A percentile compares a stretch with the other conserved stretches of the same genome.
phyloP scores from a whole-genome alignment of 495 filamentous ascomycete genomes.

The Xylaria palmicola region DNA sequence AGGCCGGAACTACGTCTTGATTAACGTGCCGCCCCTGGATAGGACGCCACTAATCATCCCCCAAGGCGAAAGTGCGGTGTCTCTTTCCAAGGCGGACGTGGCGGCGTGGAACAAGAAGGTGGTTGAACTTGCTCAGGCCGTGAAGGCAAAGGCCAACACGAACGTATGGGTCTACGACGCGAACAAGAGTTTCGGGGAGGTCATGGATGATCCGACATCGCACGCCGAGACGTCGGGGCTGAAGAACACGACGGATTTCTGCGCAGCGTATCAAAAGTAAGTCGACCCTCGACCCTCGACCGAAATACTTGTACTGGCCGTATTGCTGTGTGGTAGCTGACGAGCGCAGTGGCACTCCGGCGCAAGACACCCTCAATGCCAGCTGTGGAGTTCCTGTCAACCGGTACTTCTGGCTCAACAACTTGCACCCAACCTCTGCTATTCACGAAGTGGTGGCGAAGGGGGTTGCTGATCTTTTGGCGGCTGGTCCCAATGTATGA shows the following conservation, averaged over 20 bases:
- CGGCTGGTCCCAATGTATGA: constrained; percentile 33
- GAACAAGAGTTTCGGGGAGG: constrained; percentile 47
- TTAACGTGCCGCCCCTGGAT: constrained; percentile 73
- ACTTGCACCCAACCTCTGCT: constrained; percentile 58
- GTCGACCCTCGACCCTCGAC: constrained; percentile 17
- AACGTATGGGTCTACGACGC: constrained; percentile 49
- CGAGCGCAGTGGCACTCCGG: constrained; percentile 51
- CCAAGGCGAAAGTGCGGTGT: constrained; percentile 24
- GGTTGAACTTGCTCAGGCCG: constrained; percentile 25
- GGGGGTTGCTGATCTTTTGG: constrained; percentile 45
- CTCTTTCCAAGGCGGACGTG: constrained; percentile 36
- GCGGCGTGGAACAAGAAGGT: constrained; percentile 41
- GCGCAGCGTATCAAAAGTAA: constrained; percentile 55
- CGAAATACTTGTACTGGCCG: not conserved
- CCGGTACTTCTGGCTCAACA: constrained; percentile 64
- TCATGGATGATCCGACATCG: constrained; percentile 52
- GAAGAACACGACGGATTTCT: constrained; percentile 56
- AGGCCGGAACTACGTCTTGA: constrained; percentile 71
- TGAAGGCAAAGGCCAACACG: constrained; percentile 41
- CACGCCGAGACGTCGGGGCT: constrained; percentile 46
- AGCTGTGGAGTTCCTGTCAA: constrained; percentile 54
- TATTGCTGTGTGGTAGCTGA: constrained; percentile 10
- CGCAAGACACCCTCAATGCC: constrained; percentile 43
- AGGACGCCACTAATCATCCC: constrained; percentile 55
- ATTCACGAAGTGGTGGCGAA: constrained; percentile 58